Base-by-base conservation (phyloP, 2,329 filamentous ascomycete species). In the Alternaria triticina region DNA sequence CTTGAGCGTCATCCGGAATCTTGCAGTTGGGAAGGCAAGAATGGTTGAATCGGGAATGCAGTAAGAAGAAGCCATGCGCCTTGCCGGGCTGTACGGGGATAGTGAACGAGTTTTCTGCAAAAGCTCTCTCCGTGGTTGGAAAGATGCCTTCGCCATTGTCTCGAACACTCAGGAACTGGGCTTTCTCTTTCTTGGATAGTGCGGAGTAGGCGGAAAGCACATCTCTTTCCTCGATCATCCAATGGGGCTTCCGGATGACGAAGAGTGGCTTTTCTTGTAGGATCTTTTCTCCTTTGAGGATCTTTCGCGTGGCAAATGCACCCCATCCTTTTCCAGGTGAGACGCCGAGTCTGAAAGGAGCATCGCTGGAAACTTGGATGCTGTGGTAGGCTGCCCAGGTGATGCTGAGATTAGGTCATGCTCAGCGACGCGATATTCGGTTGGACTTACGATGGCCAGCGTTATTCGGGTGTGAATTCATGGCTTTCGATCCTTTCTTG, bases 321-420 rank as follows among this genome's bases (percentile, higher is more conserved):
- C 61, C 64, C 45, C 57, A 66, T 56, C 64, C 64, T 61, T 54
- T 57, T 9, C 57, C 57, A 17, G 61, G 46, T 25, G 61, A 54
- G 20, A 61, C n/a, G 43, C 51, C 25, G 8, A 64, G 44, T 15
- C 30, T 51, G 30, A 64, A 55, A 11, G 64, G 57, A 17, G 57
- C 52, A 25, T 58, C 15, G 13, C 1, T 11, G 30, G 64, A 54
- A 12, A 66, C 30, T n/a, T 49, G 45, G 27, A 65, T 49, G 33
- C 25, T 56, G 44, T 33, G 23, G 61, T 64, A 61, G 20, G 61
- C 61, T 64, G 33, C 33, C 15, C 15, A 36, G 33, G 33, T 36
- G 12, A 33, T 36, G 13, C 22, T 17, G 46, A 27, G 46, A 15
- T 49, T 49, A 49, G 46, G 15, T 2, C 10, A 28, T 49, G 46